Percentiles rank a stretch among this genome's conserved stretches.
These are phyloP conservation scores for Diaporthe eres DNA, from an alignment of 2,329 filamentous ascomycete species.

Conservation along the genomic window DNA sequence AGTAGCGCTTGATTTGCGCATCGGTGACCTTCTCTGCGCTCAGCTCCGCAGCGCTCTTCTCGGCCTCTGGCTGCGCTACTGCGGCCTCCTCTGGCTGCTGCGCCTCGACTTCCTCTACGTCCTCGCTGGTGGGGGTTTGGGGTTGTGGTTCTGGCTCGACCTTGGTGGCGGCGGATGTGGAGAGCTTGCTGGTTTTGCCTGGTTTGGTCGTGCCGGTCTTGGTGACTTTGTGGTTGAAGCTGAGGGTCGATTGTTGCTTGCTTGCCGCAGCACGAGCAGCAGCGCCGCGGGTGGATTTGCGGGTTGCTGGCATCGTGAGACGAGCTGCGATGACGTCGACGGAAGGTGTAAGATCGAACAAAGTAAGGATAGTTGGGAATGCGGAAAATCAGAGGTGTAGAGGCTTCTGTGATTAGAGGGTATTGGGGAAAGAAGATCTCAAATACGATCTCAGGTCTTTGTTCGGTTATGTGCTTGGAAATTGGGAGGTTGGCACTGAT, in stretches of 20 bases:
- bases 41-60: conserved; percentile 66
- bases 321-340: conserved; percentile 41
- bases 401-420: too few relatives aligned
- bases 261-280: conserved; percentile 51
- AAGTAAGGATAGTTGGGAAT: conserved; percentile 20
- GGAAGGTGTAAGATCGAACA: neutral
- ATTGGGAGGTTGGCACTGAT: conserved; percentile 45
- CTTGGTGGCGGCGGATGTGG: conserved; percentile 45
- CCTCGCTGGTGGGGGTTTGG: conserved; percentile 46
- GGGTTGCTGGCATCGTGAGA: conserved; percentile 63
- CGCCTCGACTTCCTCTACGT: conserved; percentile 45
- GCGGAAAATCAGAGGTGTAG: neutral
- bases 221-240: conserved; percentile 70
- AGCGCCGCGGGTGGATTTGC: conserved; percentile 59
- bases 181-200: conserved; percentile 52
- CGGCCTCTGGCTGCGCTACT: conserved; percentile 44
- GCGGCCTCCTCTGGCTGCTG: conserved; percentile 2
- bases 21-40: conserved; percentile 76
- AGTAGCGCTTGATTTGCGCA: conserved; percentile 82
- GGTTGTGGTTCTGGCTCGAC: conserved; percentile 39
- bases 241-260: conserved; percentile 69
- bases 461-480: neutral
- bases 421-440: neutral
- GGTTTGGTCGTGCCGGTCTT: conserved; percentile 65
- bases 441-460: neutral